Percentiles rank a stretch among this genome's conserved stretches.
These are phyloP conservation scores for Botrytis deweyae DNA, from an alignment of 2,329 filamentous ascomycete genomes.

Conservation along the genomic window DNA sequence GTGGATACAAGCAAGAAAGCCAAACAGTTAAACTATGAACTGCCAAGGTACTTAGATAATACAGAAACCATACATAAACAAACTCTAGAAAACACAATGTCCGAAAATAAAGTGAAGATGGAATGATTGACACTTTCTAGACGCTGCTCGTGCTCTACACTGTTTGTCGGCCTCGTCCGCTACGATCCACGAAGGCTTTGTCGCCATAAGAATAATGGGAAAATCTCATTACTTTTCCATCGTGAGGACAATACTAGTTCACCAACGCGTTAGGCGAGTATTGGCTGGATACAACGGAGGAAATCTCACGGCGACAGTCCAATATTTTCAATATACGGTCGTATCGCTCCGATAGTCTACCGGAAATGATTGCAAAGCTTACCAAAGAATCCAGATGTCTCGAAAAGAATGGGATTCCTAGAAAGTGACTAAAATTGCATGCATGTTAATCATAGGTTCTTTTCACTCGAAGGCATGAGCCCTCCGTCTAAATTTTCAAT, in stretches of 20 bases:
- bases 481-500: too few relatives aligned
- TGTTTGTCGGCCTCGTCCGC: too few relatives aligned
- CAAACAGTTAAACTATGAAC: neutral
- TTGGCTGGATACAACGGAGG: neutral
- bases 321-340: neutral
- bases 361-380: too few relatives aligned
- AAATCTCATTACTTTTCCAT: neutral
- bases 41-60: neutral
- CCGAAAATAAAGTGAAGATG: neutral
- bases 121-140: neutral
- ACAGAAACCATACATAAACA: neutral
- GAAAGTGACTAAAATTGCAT: too few relatives aligned
- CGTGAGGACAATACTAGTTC: neutral
- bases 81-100: neutral
- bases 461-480: too few relatives aligned
- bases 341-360: too few relatives aligned
- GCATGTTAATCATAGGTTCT: too few relatives aligned
- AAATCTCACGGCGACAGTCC: neutral
- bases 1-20: neutral
- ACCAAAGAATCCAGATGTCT: too few relatives aligned
- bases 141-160: too few relatives aligned
- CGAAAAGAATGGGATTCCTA: too few relatives aligned
- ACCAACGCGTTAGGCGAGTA: accelerated
- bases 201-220: neutral
- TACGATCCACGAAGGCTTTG: too few relatives aligned